These are phyloP conservation scores for Tulasnella sp. DNA, from an alignment of 768 basidiomycete species.

Conservation along the genomic window DNA sequence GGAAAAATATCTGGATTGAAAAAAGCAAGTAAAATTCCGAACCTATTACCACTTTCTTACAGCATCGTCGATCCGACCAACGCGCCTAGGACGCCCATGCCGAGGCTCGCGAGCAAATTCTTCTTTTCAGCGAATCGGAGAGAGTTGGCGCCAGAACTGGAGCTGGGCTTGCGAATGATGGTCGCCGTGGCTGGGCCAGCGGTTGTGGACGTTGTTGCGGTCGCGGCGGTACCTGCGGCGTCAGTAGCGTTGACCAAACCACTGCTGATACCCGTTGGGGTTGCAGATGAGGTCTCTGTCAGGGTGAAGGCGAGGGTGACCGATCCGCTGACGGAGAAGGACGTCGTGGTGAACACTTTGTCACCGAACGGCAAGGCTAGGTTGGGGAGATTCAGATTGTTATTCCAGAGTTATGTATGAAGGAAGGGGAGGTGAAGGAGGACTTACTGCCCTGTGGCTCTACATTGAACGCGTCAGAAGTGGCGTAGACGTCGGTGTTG, in stretches of 20 bases:
- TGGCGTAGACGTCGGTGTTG: conserved; percentile 42
- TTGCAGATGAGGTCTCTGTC: neutral
- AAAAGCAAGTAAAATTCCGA: too few relatives aligned
- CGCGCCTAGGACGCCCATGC: too few relatives aligned
- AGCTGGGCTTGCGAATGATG: too few relatives aligned
- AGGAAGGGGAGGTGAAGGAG: neutral
- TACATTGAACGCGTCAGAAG: conserved; percentile 48
- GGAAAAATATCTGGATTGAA: too few relatives aligned
- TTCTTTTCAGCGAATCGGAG: too few relatives aligned
- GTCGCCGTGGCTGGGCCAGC: conserved; percentile 8
- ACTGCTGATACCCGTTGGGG: too few relatives aligned
- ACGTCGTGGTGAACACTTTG: neutral
- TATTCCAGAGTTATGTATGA: neutral
- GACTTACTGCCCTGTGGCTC: conserved; percentile 45
- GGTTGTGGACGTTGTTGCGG: neutral
- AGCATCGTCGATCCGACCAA: too few relatives aligned
- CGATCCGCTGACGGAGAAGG: neutral
- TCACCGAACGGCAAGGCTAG: conserved; percentile 5
- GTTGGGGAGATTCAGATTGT: too few relatives aligned
- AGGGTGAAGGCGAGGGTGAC: neutral
- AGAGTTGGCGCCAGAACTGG: too few relatives aligned
- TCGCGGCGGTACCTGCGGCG: neutral
- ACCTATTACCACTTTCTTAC: too few relatives aligned
- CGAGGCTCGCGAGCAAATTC: too few relatives aligned
- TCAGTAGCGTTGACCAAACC: neutral